Base-by-base conservation (phyloP, 1,284 basidiomycete genomes). In the Moniliophthora roreri region DNA sequence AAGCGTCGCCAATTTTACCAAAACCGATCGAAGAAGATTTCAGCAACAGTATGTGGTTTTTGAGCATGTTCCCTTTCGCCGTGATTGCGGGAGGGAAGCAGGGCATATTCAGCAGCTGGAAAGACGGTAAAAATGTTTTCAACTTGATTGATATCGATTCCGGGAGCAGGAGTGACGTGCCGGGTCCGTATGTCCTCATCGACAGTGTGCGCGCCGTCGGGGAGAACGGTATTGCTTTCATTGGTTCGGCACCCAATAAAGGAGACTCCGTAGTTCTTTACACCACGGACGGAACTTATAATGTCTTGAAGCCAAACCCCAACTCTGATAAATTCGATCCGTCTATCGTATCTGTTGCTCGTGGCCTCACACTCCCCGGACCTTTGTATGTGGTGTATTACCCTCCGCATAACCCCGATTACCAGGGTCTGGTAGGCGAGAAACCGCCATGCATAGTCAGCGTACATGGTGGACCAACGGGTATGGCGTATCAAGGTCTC, bases 401-500 rank as follows among this genome's bases (percentile, higher is more conserved):
- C 56, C 71, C 79, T 3, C 89, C 89, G 0, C 73, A 69, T 21
- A 90, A 88, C 58, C 81, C 81, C 0, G 66, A 73, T 0, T 89
- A 81, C 61, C n/a, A n/a, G 75, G 66, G 15, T 67, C 76, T 4
- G 61, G 65, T n/a, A 0, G 75, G 72, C 1, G 82, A 85, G 62
- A 75, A 75, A 18, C 87, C 89, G 0, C 89, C 89, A 0, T 83
- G 82, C 57, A 71, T 89, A 13, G 69, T 89, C 6, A 66, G 73
- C 39, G 75, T 79, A 1, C 88, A 91, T 58, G 87, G 87, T 3
- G 87, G 89, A 0, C 88, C 89, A 0, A 89, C 87, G 0, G 47
- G 50, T 3, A 37, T 57, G 39, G 52, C 74, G 0, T 40, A 58
- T 1, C 78, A 82, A 50, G 76, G 74, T 0, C 64, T 91, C 26